Evolutionary conservation across 208 protist species (phyloP).

Genomic region (Sergeia podlipaevii): DNA sequence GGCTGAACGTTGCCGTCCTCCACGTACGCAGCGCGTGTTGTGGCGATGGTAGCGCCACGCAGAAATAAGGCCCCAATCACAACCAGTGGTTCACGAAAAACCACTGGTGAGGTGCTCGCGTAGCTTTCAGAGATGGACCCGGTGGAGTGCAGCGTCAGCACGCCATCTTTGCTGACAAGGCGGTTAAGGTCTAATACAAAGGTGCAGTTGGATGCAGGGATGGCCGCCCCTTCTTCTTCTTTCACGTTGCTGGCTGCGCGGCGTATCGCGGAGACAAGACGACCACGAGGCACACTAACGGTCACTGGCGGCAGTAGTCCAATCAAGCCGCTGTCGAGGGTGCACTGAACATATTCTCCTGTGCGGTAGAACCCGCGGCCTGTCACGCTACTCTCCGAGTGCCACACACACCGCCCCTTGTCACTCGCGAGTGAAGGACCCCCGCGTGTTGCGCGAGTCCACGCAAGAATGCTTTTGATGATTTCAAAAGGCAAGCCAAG

Average conservation of each 20-base stretch:
- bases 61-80: conserved; percentile 50
- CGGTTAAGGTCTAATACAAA: conserved; percentile 32
- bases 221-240: too few species aligned
- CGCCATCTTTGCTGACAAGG: conserved; percentile 1
- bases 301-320: conserved; percentile 26
- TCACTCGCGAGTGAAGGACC: background rate
- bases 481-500: conserved; percentile 53
- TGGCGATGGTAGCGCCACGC: conserved; percentile 27
- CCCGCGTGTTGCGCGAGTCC: conserved; percentile 12
- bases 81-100: conserved; percentile 24
- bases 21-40: conserved; percentile 19
- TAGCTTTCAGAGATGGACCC: conserved; percentile 26
- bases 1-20: background rate
- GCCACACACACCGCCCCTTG: conserved; percentile 15
- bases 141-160: conserved; percentile 38
- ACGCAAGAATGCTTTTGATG: conserved; percentile 34
- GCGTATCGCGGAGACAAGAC: conserved; percentile 1
- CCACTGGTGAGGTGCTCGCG: background rate
- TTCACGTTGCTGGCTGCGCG: background rate
- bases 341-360: conserved; percentile 19
- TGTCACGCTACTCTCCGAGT: background rate
- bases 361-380: conserved; percentile 23
- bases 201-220: conserved; percentile 4
- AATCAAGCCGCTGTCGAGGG: background rate
- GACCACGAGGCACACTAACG: conserved; percentile 18